phyloP scores from a whole-genome alignment of 2,329 filamentous ascomycete genomes.

The Falciphora oryzae region DNA sequence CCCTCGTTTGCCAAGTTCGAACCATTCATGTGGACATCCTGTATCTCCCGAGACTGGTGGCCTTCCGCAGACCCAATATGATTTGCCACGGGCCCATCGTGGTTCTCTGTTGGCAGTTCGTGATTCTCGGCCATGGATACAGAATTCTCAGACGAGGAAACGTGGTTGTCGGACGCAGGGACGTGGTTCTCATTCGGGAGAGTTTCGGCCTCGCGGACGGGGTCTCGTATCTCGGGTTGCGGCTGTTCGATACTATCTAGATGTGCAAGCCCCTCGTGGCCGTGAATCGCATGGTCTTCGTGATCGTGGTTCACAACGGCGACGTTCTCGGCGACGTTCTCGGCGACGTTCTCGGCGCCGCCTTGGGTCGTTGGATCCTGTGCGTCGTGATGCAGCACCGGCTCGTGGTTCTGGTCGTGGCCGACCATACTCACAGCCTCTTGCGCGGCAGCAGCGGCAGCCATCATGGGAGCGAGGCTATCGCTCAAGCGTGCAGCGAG shows the following conservation, averaged over 20 bases:
- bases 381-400: background rate
- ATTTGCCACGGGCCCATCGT: background rate
- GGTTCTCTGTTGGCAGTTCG: background rate
- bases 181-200: background rate
- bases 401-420: slow-evolving; percentile 26
- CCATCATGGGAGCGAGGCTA: slow-evolving; percentile 46
- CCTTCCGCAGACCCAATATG: slow-evolving; percentile 12
- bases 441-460: slow-evolving; percentile 38
- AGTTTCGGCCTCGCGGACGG: background rate
- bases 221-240: background rate
- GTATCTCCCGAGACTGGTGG: slow-evolving; percentile 11
- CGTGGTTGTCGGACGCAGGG: background rate
- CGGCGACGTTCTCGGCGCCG: background rate
- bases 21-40: slow-evolving; percentile 6
- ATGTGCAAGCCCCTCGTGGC: background rate
- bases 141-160: background rate
- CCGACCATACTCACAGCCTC: slow-evolving; percentile 22
- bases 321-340: background rate
- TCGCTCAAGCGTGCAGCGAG: slow-evolving; percentile 53
- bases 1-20: slow-evolving; percentile 6
- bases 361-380: background rate
- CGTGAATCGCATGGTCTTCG: background rate
- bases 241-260: background rate
- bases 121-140: background rate
- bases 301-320: background rate